Evolutionary conservation across 1,284 basidiomycete species (phyloP).

Genomic region (Ganoderma leucocontextum): DNA sequence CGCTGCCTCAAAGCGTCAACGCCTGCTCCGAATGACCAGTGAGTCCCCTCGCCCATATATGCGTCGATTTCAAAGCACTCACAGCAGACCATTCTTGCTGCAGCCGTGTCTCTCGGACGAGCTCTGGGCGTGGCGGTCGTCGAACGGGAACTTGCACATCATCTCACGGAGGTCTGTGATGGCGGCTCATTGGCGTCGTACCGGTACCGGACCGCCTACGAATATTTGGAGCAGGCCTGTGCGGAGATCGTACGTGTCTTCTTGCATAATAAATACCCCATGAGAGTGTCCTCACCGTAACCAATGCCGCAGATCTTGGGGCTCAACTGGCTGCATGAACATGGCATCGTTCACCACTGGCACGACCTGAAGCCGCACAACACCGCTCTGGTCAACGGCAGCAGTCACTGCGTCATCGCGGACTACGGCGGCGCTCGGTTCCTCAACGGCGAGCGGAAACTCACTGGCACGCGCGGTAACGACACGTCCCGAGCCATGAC

Average conservation of each 20-base stretch:
- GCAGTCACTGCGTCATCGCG: conserved; percentile 69
- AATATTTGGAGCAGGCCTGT: conserved; percentile 27
- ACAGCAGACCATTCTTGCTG: conserved; percentile 29
- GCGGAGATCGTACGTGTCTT: conserved; percentile 38
- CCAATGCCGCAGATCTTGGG: conserved; percentile 30
- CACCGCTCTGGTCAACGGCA: conserved; percentile 66
- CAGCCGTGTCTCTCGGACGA: conserved; percentile 24
- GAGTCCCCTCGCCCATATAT: no score
- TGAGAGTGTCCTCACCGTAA: neutral
- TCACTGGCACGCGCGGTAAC: conserved; percentile 12
- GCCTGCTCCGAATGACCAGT: no score
- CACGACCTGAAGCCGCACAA: conserved; percentile 75
- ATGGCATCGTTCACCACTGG: conserved; percentile 44
- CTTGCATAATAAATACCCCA: neutral
- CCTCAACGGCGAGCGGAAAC: conserved; percentile 11
- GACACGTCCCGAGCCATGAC: conserved; percentile 29
- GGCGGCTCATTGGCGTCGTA: conserved; percentile 36
- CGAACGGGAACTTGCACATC: conserved; percentile 35
- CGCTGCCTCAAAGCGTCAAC: no score
- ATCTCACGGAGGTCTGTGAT: conserved; percentile 34
- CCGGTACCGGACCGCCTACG: conserved; percentile 14
- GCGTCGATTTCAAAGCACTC: no score
- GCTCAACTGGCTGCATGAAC: conserved; percentile 38
- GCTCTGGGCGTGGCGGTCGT: conserved; percentile 38
- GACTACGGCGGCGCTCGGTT: conserved; percentile 60